Percentiles rank a stretch among this genome's conserved stretches.
These are phyloP conservation scores for Alliaria petiolata DNA, from an alignment of 345 rosid genomes.

Conservation along the genomic window DNA sequence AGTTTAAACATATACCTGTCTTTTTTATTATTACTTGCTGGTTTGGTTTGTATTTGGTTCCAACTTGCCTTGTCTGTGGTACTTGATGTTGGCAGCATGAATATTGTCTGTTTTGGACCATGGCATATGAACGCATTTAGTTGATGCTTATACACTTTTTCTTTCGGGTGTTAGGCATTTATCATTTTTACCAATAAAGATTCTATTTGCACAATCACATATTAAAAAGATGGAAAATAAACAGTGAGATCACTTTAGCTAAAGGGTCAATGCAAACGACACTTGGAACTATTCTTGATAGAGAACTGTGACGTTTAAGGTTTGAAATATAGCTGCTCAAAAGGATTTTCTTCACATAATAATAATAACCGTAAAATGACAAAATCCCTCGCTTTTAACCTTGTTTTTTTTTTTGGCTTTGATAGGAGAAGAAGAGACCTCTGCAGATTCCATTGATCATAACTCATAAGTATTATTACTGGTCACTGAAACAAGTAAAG, in stretches of 20 bases:
- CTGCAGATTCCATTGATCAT: background rate
- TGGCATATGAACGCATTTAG: too few relatives aligned
- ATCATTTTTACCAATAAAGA: background rate
- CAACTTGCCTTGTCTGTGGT: background rate
- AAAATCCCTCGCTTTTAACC: background rate
- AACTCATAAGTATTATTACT: conserved; percentile 13
- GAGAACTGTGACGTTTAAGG: conserved; percentile 29
- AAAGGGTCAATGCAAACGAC: conserved; percentile 22
- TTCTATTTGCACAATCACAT: conserved; percentile 13
- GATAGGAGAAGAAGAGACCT: conserved; percentile 1
- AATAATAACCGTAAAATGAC: background rate
- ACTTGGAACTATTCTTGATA: conserved; percentile 14
- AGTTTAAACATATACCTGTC: background rate
- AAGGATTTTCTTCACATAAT: conserved; percentile 1
- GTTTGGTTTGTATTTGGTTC: conserved; percentile 21
- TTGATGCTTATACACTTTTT: conserved; percentile 8
- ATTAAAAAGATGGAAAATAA: conserved; percentile 19
- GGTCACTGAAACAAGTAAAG: conserved; percentile 13
- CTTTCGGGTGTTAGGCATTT: conserved; percentile 3
- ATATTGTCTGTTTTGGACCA: conserved; percentile 16
- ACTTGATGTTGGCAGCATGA: conserved; percentile 12
- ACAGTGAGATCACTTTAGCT: conserved; percentile 12
- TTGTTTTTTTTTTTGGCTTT: conserved; percentile 8
- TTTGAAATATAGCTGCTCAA: conserved; percentile 22
- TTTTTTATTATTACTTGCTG: background rate